phyloP scores from a whole-genome alignment of 192 early-diverging fungal genomes.

The Coemansia sp. region DNA sequence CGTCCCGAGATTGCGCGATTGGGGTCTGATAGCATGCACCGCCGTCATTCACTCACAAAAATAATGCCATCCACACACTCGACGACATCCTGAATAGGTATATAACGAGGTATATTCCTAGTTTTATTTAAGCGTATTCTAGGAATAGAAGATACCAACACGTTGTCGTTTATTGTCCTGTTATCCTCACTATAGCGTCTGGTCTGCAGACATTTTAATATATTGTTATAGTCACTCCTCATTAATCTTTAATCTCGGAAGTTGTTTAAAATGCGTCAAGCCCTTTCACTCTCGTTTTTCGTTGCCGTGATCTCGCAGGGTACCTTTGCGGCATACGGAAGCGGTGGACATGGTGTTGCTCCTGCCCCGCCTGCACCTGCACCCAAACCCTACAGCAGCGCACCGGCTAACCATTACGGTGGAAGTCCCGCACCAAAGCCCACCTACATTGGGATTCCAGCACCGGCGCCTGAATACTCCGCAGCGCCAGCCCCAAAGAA shows the following conservation, averaged over 20 bases:
- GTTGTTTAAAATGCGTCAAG: slow-evolving; percentile 14
- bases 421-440: slow-evolving; percentile 2
- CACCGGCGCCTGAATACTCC: neutral
- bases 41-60: neutral
- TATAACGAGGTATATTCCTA: neutral
- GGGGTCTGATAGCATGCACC: neutral
- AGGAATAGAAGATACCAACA: neutral
- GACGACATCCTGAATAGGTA: neutral
- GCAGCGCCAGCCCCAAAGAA: slow-evolving; percentile 15
- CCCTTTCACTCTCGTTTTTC: slow-evolving; percentile 30
- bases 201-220: neutral
- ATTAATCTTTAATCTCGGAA: neutral
- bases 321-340: slow-evolving; percentile 9
- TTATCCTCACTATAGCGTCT: neutral
- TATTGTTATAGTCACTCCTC: neutral
- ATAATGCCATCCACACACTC: neutral
- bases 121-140: neutral
- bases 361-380: slow-evolving; percentile 2
- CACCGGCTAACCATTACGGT: slow-evolving; percentile 5
- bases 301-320: slow-evolving; percentile 23
- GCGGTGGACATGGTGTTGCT: slow-evolving; percentile 7
- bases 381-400: slow-evolving; percentile 8
- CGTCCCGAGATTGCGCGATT: neutral
- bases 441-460: neutral
- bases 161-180: neutral